These are phyloP conservation scores for Aspergillus hortae DNA, from an alignment of 2,329 filamentous ascomycete species.

Conservation along the genomic window DNA sequence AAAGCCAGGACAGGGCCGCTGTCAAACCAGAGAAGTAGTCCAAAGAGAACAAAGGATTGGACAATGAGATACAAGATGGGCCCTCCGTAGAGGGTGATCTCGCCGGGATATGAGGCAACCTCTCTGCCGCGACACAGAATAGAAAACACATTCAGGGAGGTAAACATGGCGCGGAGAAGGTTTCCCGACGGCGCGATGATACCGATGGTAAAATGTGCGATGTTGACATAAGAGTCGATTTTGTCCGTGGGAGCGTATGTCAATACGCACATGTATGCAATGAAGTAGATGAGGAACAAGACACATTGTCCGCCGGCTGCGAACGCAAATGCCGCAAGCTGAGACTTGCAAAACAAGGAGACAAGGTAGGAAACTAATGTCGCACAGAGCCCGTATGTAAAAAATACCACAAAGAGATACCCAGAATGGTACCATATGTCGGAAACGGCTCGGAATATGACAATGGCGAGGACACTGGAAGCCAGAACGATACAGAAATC, in stretches of 20 bases:
- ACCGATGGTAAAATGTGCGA: constrained; percentile 73
- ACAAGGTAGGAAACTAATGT: constrained; percentile 75
- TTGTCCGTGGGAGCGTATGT: constrained; percentile 69
- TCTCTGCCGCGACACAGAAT: constrained; percentile 65
- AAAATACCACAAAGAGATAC: constrained; percentile 77
- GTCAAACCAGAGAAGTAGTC: constrained; percentile 74
- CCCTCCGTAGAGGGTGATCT: constrained; percentile 72
- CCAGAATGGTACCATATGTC: constrained; percentile 72
- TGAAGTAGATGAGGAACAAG: constrained; percentile 67
- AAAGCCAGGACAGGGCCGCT: constrained; percentile 64
- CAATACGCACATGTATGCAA: constrained; percentile 67
- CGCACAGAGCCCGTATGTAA: constrained; percentile 75
- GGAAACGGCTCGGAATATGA: constrained; percentile 63
- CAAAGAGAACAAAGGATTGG: constrained; percentile 69
- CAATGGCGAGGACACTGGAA: constrained; percentile 62
- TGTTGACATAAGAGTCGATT: constrained; percentile 63
- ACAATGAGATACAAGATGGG: constrained; percentile 79
- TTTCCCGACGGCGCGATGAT: constrained; percentile 74
- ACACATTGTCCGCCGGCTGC: constrained; percentile 72
- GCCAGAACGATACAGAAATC: constrained; percentile 72
- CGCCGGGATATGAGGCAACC: constrained; percentile 65
- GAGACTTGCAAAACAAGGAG: constrained; percentile 73
- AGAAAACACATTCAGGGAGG: constrained; percentile 80
- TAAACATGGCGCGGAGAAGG: constrained; percentile 68
- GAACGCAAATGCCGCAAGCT: constrained; percentile 80